Percentiles rank a stretch among this genome's conserved stretches.
These are phyloP conservation scores for Entomophthora muscae DNA, from an alignment of 371 early-diverging fungal genomes.

Conservation along the genomic window DNA sequence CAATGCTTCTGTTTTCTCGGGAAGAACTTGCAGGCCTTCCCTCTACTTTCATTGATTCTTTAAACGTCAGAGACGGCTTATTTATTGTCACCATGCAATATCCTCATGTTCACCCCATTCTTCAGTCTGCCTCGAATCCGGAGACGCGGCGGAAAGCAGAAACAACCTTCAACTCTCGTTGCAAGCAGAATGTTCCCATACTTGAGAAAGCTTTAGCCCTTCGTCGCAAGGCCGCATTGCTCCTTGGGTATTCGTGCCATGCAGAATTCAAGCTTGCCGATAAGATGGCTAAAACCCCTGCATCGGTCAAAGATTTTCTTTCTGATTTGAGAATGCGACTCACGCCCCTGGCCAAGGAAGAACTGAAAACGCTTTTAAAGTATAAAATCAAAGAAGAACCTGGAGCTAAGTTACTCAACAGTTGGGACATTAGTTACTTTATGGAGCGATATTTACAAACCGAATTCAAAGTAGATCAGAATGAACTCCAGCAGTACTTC, in stretches of 20 bases:
- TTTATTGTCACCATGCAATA: conserved; percentile 60
- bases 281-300: conserved; percentile 68
- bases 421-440: conserved; percentile 72
- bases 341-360: conserved; percentile 30
- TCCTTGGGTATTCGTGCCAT: conserved; percentile 57
- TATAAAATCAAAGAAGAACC: conserved; percentile 29
- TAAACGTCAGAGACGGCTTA: conserved; percentile 26
- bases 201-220: conserved; percentile 19
- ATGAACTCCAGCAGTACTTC: neutral
- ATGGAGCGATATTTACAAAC: conserved; percentile 42
- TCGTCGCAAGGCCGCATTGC: conserved; percentile 17
- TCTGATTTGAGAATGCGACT: conserved; percentile 36
- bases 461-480: conserved; percentile 48
- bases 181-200: conserved; percentile 32
- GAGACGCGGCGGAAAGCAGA: conserved; percentile 30
- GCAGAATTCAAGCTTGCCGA: conserved; percentile 52
- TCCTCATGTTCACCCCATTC: conserved; percentile 25
- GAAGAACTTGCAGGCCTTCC: conserved; percentile 64
- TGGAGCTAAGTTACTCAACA: conserved; percentile 34
- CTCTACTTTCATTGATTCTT: conserved; percentile 20
- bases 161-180: conserved; percentile 31
- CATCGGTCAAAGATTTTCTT: conserved; percentile 46
- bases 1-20: conserved; percentile 19
- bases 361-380: conserved; percentile 29
- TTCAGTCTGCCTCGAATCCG: conserved; percentile 38